Evolutionary conservation across 208 protist genomes (phyloP), one percentile per base, ranked within the genome.

Genomic region (Porcisia hertigi): DNA sequence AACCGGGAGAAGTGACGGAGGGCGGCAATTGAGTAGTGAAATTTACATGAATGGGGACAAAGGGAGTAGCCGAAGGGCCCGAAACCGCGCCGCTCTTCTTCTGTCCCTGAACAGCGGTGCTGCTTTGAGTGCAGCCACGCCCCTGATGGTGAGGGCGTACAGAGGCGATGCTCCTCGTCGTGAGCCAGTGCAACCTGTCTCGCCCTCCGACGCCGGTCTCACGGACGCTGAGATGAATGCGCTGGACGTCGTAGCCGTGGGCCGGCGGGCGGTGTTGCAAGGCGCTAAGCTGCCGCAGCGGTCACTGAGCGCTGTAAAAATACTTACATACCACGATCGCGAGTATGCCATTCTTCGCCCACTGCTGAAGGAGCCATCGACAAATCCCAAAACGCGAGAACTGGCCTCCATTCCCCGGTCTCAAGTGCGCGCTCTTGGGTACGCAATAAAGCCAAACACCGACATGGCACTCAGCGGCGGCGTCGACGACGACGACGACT

Each of bases 261-360:
- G 78, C 12, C 66, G 76, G 36, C 65, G 71, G 39, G 88, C 88
- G 20, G n/a, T 91, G 52, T 63, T 47, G 45, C 82, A 80, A 3
- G 69, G 77, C 5, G 69, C 70, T 25, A 53, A 66, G 25, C 85
- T 93, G 43, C 55, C 83, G 7, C 70, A 54, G 25, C 91, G 93
- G 34, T 87, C 83, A n/a, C 54, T 80, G 52, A 97, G 84, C 7
- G 88, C 82, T 25, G 88, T 92, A 43, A 97, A 97, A 73, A 59
- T 97, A 41, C 86, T 97, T 11, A 83, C 89, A 8, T 95, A 89
- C 71, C 77, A 78, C 20, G 93, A 97, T 74, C 79, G 82, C 55
- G 91, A 97, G 77, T 97, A 88, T 67, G 77, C 86, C 30, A 88
- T 97, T 11, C 81, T 97, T 55, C 88, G 88, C 18, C 89, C 93